Evolutionary conservation across 805 yeast species (phyloP).

Genomic region (Crinitomyces ghanaensis): DNA sequence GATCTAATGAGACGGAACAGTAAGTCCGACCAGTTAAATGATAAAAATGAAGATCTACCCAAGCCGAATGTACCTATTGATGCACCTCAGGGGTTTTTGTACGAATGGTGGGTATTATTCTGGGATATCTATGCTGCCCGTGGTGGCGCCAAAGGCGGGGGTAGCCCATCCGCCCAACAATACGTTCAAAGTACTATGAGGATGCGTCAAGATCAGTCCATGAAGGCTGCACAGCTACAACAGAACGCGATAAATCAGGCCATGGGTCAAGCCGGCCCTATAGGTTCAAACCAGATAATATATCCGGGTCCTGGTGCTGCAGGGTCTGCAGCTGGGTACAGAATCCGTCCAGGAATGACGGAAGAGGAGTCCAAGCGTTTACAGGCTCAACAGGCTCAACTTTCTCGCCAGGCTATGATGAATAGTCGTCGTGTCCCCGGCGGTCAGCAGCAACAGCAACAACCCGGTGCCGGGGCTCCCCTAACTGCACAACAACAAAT

Average conservation of each 20-base stretch:
- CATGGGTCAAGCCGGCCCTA: constrained; percentile 8
- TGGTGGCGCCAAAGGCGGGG: constrained; percentile 52
- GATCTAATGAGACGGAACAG: constrained; percentile 34
- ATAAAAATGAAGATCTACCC: constrained; percentile 5
- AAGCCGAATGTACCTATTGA: constrained; percentile 38
- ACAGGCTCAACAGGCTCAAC: constrained; percentile 17
- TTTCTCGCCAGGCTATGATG: constrained; percentile 17
- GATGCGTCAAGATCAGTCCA: constrained; percentile 33
- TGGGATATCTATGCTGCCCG: constrained; percentile 89
- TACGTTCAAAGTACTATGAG: constrained; percentile 49
- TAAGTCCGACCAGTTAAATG: constrained; percentile 11
- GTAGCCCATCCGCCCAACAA: constrained; percentile 48
- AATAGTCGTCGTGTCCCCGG: too few species aligned
- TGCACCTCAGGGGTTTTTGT: constrained; percentile 76
- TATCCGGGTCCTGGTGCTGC: constrained; percentile 4
- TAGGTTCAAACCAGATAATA: constrained; percentile 3
- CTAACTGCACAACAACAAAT: constrained; percentile 11
- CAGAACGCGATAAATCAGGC: constrained; percentile 13
- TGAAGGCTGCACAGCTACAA: constrained; percentile 28
- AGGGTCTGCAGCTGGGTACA: constrained; percentile 6
- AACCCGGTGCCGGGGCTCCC: constrained; percentile 8
- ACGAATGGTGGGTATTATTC: constrained; percentile 94
- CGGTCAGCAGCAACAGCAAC: constrained; percentile 24
- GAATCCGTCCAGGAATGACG: constrained; percentile 11
- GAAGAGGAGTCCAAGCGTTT: constrained; percentile 13